Base-by-base conservation (phyloP, 2,329 filamentous ascomycete genomes). In the Akanthomyces muscarius region DNA sequence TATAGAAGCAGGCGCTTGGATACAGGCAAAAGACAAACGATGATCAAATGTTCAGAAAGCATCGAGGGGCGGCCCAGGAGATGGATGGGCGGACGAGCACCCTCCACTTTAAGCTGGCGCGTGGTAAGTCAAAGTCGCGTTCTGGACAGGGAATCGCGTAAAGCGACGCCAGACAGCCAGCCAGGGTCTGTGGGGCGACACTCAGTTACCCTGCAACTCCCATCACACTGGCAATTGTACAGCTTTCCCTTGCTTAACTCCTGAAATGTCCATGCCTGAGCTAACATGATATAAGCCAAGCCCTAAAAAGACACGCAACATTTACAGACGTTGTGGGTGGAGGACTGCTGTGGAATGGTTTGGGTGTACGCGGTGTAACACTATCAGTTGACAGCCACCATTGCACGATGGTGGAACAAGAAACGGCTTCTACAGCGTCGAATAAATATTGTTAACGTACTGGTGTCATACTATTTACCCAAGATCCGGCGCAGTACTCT, bases 401-500 rank as follows among this genome's bases (percentile, higher is more conserved):
- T 5, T 30, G 28, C 6, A 30, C 28, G 28, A 30, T 30, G 4
- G 28, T 30, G 28, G 6, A 4, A 6, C 28, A 6, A 30, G 28
- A 30, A 30, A 30, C 28, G 6, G 28, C 28, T 30, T 4, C 6
- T 2, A 30, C 28, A 30, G 4, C 6, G 28, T 5, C 28, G 28
- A 36, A 10, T 36, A 7, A 6, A 11, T 36, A 11, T 36, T 2
- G 10, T 33, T 5, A 1, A 36, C 2, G 8, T 10, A 7, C 33
- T 36, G 10, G 33, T 11, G 8, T 11, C 33, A 36, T 11, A 11
- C 30, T 45, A 60, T 52, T 14, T 44, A 6, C 45, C 3, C 16
- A 51, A 33, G 18, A 57, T 21, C 47, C 53, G 38, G 18, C 66
- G 65, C 8, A 71, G 36, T 55, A 68, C 66, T 28, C 63, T 69